These are phyloP conservation scores for Gymnopilus dilepis DNA, from an alignment of 768 basidiomycete species.

Conservation along the genomic window DNA sequence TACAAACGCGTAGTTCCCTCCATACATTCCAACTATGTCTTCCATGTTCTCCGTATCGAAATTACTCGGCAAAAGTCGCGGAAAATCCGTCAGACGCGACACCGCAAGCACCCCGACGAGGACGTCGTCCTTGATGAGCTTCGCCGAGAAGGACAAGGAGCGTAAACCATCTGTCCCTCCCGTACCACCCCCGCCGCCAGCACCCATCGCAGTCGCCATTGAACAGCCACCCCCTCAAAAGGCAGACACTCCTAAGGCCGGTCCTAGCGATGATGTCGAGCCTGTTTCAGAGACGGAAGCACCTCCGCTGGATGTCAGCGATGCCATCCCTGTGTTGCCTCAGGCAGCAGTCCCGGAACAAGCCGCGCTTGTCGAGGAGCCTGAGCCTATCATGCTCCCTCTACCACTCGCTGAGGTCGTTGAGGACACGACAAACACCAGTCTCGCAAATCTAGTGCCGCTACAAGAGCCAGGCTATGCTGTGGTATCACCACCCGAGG, in stretches of 20 bases:
- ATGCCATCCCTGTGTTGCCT: not conserved
- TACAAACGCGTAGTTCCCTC: not conserved
- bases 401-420: not conserved
- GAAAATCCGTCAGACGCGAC: conserved; percentile 11
- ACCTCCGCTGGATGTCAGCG: not conserved
- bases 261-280: conserved; percentile 9
- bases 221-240: conserved; percentile 3
- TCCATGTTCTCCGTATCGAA: conserved; percentile 24
- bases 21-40: conserved; percentile 16
- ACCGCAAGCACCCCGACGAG: conserved; percentile 5
- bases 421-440: not conserved
- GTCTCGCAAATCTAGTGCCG: not conserved
- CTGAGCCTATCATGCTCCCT: not conserved
- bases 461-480: conserved; percentile 21
- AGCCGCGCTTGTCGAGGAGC: not conserved
- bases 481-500: conserved; percentile 15
- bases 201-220: not conserved
- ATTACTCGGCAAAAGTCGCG: conserved; percentile 22
- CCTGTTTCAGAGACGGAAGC: not conserved
- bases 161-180: not conserved
- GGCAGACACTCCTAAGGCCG: not conserved
- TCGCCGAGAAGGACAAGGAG: conserved; percentile 14
- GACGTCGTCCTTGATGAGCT: conserved; percentile 10
- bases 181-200: not conserved
- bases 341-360: not conserved